phyloP scores from a whole-genome alignment of 257 asterid species.

The Henckelia pumila region DNA sequence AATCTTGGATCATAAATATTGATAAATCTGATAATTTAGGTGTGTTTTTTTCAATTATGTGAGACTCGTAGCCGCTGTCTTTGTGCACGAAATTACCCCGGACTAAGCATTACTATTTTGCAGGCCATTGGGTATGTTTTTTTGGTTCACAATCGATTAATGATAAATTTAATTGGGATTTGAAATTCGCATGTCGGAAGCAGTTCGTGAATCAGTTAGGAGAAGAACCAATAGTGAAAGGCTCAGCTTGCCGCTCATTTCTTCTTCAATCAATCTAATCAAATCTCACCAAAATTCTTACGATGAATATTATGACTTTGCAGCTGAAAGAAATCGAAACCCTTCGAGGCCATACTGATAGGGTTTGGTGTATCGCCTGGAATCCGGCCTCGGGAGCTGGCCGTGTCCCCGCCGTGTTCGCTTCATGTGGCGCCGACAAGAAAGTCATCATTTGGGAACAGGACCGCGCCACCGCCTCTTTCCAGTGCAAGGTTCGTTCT shows the following conservation, averaged over 20 bases:
- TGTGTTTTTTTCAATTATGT: too few species aligned
- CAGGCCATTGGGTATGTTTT: too few species aligned
- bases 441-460: constrained; percentile 86
- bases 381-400: constrained; percentile 64
- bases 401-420: constrained; percentile 76
- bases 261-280: too few species aligned
- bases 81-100: too few species aligned
- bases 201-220: not conserved
- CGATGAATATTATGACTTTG: constrained; percentile 54
- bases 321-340: constrained; percentile 65
- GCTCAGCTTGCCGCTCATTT: too few species aligned
- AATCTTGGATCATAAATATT: too few species aligned
- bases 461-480: constrained; percentile 45
- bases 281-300: too few species aligned
- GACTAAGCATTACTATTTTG: too few species aligned
- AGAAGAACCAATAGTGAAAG: not conserved
- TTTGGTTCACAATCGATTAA: too few species aligned
- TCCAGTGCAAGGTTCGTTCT: constrained; percentile 83
- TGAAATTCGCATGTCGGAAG: not conserved
- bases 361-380: constrained; percentile 90
- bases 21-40: too few species aligned
- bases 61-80: too few species aligned
- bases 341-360: constrained; percentile 83
- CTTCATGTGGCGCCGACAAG: constrained; percentile 92
- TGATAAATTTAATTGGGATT: too few species aligned